Evolutionary conservation across 2,329 filamentous ascomycete species (phyloP), one percentile per base, ranked within the genome.

Genomic region (Xylaria sp.): DNA sequence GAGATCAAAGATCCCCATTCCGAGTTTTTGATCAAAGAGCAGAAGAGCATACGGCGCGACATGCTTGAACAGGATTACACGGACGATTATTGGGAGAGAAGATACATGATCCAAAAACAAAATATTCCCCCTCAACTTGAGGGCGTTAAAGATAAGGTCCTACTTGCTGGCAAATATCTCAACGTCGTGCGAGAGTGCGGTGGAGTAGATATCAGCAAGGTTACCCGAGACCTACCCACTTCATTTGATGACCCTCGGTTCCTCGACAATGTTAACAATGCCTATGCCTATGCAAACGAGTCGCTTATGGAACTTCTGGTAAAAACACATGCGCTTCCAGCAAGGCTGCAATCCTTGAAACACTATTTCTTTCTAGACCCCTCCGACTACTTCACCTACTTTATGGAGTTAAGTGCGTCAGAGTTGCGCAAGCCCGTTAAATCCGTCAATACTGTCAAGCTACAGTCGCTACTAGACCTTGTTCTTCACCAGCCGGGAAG

Each of bases 341-440:
- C 93, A 32, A 89, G 96, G 44, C 86, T 99, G 65, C 90, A 92
- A 54, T 98, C 95, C 16, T 85, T 99, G 47, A 99, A 99, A 79
- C 96, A 99, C 81, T 99, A 99, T 83, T 99, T 98, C 84, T 99
- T 99, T 85, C 90, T 99, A 70, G 95, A 98, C 75, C 92, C 94
- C 9, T 98, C 96, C 40, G 96, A 99, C 79, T 99, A 97, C 83
- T 98, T 99, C 81, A 94, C 94, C 2, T 97, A 98, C 81, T 99
- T 99, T 79, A 90, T 99, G 68, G 96, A 99, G 78, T 89, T 99
- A 23, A 91, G 93, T 63, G 87, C 92, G 35, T 94, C 94, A 0
- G 96, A 99, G 81, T 86, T 99, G 67, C 92, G 93, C 75, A 98
- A 98, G 78, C 91, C 92, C 37, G 93, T 94, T 67, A 93, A 93